Evolutionary conservation across 352 stramenopile genomes (phyloP), one percentile per base, ranked within the genome.

Genomic region (Globisporangium rhizosaccharum): DNA sequence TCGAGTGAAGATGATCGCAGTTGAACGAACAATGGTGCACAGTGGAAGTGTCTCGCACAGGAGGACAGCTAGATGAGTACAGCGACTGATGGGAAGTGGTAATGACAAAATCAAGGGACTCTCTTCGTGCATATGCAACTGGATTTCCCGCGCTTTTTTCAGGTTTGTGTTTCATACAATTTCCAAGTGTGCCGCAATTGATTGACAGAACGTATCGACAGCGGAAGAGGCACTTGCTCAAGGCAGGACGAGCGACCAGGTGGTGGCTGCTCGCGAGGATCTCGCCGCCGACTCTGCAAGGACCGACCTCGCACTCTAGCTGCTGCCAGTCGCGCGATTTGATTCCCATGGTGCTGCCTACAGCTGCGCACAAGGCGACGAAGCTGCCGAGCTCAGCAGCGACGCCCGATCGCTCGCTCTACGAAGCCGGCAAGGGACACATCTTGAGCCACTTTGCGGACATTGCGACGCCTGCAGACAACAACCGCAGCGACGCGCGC

Each of bases 371-470:
- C 50, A 63, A 57, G 23, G 42, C 17, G 9, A 23, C 45, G 12
- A 56, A 56, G n/a, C 39, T 36, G 15, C 26, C 46, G 36, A 18
- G 8, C 4, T 18, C 56, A 17, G 41, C 51, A 3, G 65, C 47
- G 44, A 53, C 53, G 33, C 41, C 62, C 20, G 46, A 71, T 44
- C 56, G 26, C 28, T 56, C 33, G 25, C 71, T 60, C 42, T 90
- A 87, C 51, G 59, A 85, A 62, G 70, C 74, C 12, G 77, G 73
- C 56, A 85, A 76, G 28, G 79, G 79, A 55, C 61, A 72, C 57
- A 68, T 90, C 39, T 59, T 90, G n/a, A 70, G 63, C 65, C 77
- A 90, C 65, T 90, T 90, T 55, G 75, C 73, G 0, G 65, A 68
- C 23, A 61, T 90, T 18, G 63, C 72, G 53, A 82, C 75, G 39